Evolutionary conservation across 2,329 filamentous ascomycete species (phyloP), one percentile per base, ranked within the genome.

Genomic region (Ophiostoma quercus): DNA sequence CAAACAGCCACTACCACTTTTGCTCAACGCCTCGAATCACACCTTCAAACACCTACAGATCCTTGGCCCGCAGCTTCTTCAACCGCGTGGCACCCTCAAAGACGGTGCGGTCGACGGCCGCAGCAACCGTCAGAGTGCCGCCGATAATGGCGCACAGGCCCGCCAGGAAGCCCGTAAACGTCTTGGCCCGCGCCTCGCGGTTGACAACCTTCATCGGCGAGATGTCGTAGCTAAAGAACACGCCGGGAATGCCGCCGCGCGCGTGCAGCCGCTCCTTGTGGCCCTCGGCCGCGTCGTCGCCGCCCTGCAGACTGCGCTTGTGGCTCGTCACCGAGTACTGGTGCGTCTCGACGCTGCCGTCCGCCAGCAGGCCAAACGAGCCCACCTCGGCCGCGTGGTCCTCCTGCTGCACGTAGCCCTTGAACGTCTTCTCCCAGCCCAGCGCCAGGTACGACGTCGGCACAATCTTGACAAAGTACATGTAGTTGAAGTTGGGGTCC

Each of bases 151-250:
- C 94, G 79, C 95, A 99, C 25, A 99, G 87, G 66, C 95, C 95
- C 0, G 95, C 94, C 71, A 99, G 80, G 83, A 99, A 99, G 22
- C 92, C 92, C 0, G 92, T 88, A 79, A 99, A 96, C 4, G 90
- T 91, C 84, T 98, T 98, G 72, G 89, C 84, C 66, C 92, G 88
- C 74, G 92, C 90, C 82, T 99, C 96, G 69, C 94, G 90, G 83
- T 99, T 99, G 81, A 99, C 91, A 72, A 99, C 94, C 82, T 98
- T 99, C 95, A 99, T 99, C 5, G 95, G 95, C 1, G 94, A 98
- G 79, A 99, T 99, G 76, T 99, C 95, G 76, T 99, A 99, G 74
- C 93, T 96, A 83, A 99, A 98, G 84, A 99, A 99, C 16, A 99
- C 94, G 62, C 95, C 95, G 0, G 95, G 95, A 76, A 99, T 98